phyloP scores from a whole-genome alignment of 2,329 filamentous ascomycete genomes.

The Thelonectria olida region DNA sequence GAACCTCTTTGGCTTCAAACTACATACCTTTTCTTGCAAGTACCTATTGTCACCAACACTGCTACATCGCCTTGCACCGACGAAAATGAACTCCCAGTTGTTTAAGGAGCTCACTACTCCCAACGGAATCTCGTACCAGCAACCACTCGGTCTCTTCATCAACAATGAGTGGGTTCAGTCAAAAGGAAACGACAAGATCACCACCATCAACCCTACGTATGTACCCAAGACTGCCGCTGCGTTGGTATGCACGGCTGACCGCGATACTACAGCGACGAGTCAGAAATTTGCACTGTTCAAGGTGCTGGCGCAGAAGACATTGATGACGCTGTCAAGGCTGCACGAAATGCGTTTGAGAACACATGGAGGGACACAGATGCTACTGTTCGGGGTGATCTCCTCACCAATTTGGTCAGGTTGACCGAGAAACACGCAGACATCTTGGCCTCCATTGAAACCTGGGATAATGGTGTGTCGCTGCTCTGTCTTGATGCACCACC shows the following conservation, averaged over 20 bases:
- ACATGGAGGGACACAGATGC: not conserved
- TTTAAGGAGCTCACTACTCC: not conserved
- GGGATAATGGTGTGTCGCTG: not conserved
- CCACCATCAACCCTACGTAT: not conserved
- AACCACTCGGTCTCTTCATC: constrained; percentile 22
- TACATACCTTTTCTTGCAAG: too few relatives aligned
- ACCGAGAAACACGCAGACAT: not conserved
- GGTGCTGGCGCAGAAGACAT: not conserved
- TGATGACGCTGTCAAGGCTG: not conserved
- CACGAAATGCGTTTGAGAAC: not conserved
- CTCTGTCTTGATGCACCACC: too few relatives aligned
- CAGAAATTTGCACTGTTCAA: not conserved
- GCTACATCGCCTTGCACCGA: not conserved
- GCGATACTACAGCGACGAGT: not conserved
- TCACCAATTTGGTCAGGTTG: not conserved
- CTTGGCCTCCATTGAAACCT: not conserved
- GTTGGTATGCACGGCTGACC: too few relatives aligned
- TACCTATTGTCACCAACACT: too few relatives aligned
- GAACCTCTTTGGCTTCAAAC: too few relatives aligned
- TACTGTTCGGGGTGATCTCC: not conserved
- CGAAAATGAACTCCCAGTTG: not conserved
- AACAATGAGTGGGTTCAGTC: constrained; percentile 3
- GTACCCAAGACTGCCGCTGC: not conserved
- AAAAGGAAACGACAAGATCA: not conserved
- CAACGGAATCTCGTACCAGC: constrained; percentile 5